Evolutionary conservation across 2,329 filamentous ascomycete species (phyloP), one percentile per base, ranked within the genome.

Genomic region (Cladorrhinum sp.): DNA sequence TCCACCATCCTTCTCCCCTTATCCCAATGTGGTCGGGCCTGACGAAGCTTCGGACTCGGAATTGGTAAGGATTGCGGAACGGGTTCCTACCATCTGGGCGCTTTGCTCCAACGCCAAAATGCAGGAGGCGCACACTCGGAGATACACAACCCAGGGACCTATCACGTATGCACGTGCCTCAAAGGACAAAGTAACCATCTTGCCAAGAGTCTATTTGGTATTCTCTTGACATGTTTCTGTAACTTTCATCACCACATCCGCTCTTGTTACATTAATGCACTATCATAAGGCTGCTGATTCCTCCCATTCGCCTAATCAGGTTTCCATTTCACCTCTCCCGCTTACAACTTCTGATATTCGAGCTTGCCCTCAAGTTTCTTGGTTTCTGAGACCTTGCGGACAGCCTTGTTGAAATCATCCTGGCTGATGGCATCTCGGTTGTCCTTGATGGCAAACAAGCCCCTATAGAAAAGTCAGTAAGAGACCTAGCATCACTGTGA

Each of bases 331-430:
- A 18, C 7, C 7, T 46, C 16, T 18, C 16, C 23, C 36, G 9
- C 21, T 76, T 88, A 96, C 78, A 96, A 81, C 80, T 96, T 96
- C 85, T 96, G 89, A 79, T 97, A 98, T 77, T 98, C 94, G 55
- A 98, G 83, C 81, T 98, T 98, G 77, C 95, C 94, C 78, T 99
- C 95, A 70, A 99, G 79, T 80, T 99, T 99, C 91, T 99, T 99
- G 64, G 91, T 84, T 78, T 99, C 95, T 16, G 91, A 92, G 68
- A 99, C 90, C 85, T 99, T 99, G 68, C 95, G 88, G 58, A 99
- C 95, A 3, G 95, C 95, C 80, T 97, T 97, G 82, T 97, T 99
- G 86, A 98, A 97, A 73, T 99, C 95, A 72, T 99, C 95, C 76
- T 99, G 95, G 78, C 91, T 98, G 77, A 99, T 91, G 12, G 92